Conservation (phyloP, 2,329 filamentous ascomycete genomes). For the Fusarium lyarnte region DNA sequence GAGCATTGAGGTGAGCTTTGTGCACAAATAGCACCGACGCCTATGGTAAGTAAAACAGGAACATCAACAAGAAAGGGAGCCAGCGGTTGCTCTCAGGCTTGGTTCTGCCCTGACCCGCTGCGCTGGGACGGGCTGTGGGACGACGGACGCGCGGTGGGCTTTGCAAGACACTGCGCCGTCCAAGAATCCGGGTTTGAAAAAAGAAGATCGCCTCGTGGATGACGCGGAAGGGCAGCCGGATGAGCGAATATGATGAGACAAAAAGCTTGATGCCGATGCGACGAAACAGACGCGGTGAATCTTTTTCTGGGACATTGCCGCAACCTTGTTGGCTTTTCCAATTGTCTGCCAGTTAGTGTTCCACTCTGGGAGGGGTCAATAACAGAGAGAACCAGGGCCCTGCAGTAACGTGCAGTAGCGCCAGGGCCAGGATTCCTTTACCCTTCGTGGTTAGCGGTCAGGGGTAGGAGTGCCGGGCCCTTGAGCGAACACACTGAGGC, state of each 20-base stretch:
- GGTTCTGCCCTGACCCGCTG: constrained; percentile 33
- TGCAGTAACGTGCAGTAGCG: constrained; percentile 25
- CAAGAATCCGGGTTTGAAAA: constrained; percentile 2
- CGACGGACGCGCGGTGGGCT: constrained; percentile 24
- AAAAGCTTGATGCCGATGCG: constrained; percentile 32
- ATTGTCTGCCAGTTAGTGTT: constrained; percentile 21
- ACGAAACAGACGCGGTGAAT: constrained; percentile 36
- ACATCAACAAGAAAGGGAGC: constrained; percentile 10
- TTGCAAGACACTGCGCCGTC: constrained; percentile 13
- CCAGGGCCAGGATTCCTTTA: constrained; percentile 17
- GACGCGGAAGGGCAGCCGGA: constrained; percentile 20
- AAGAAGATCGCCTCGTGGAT: constrained; percentile 21
- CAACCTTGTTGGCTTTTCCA: constrained; percentile 37
- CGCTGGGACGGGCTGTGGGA: constrained; percentile 28
- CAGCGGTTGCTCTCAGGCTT: constrained; percentile 16
- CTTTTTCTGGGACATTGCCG: constrained; percentile 27
- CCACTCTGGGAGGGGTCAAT: constrained; percentile 28
- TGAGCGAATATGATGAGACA: constrained; percentile 31
- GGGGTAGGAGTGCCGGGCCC: constrained; percentile 21
- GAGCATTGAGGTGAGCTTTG: constrained; percentile 28
- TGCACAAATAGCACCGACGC: constrained; percentile 1
- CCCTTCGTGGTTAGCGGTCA: constrained; percentile 23
- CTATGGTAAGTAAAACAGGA: constrained; percentile 4
- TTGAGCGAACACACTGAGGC: constrained; percentile 5
- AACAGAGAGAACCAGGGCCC: constrained; percentile 22